A percentile compares a stretch with the other conserved stretches of the same genome.
These are phyloP conservation scores for Cryptosporidium muris DNA, from an alignment of 169 alveolate species.

Conservation along the genomic window DNA sequence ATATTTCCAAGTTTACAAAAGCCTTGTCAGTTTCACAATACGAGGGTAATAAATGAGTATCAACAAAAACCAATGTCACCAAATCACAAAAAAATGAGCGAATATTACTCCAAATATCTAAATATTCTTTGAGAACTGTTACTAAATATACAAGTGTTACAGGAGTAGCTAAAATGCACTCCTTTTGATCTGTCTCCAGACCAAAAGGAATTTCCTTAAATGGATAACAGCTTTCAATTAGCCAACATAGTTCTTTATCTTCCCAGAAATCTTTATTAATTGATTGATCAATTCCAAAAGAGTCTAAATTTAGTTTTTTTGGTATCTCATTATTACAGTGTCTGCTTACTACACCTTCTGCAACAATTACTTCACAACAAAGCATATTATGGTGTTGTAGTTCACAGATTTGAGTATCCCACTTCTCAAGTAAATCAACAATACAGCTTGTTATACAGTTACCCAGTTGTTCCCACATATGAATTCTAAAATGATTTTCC, in stretches of 20 bases:
- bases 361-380: constrained; percentile 35
- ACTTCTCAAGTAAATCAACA: constrained; percentile 30
- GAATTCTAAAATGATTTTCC: not conserved
- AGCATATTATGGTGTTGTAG: constrained; percentile 38
- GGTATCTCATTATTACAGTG: not conserved
- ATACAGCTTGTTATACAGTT: constrained; percentile 26
- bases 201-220: constrained; percentile 51
- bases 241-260: constrained; percentile 51
- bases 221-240: constrained; percentile 34
- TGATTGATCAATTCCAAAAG: not conserved
- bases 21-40: constrained; percentile 4
- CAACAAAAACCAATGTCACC: constrained; percentile 6
- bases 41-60: not conserved
- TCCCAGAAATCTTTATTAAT: constrained; percentile 47
- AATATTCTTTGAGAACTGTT: constrained; percentile 13
- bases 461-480: constrained; percentile 46
- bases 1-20: constrained; percentile 21
- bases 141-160: constrained; percentile 36
- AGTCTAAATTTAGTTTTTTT: not conserved
- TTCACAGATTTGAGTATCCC: constrained; percentile 46
- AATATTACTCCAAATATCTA: constrained; percentile 39
- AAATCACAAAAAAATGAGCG: constrained; percentile 27
- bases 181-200: not conserved
- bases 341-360: constrained; percentile 3
- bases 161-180: constrained; percentile 11